A percentile compares a stretch with the other conserved stretches of the same genome.
Evolutionary conservation across 257 asterid genomes (phyloP).

Genomic region (Plantago elongata): DNA sequence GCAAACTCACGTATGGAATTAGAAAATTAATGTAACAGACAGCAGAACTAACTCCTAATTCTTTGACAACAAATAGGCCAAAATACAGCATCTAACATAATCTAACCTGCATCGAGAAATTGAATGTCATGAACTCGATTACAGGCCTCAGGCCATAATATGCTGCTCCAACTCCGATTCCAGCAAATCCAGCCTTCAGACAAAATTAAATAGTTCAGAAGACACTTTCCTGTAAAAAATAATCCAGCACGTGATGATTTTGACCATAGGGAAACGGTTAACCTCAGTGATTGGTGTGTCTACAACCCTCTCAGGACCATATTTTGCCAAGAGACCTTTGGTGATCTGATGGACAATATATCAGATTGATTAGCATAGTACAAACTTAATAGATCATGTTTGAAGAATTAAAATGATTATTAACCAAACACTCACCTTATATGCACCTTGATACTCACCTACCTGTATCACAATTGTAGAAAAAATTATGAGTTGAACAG

Average conservation of each 20-base stretch:
- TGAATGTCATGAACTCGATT: slow-evolving; percentile 79
- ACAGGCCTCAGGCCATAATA: slow-evolving; percentile 75
- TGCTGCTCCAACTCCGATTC: slow-evolving; percentile 88
- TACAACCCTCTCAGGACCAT: slow-evolving; percentile 79
- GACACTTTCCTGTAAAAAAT: slow-evolving; percentile 2
- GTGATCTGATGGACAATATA: slow-evolving; percentile 43
- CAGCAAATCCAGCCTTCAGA: slow-evolving; percentile 76
- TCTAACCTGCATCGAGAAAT: slow-evolving; percentile 84
- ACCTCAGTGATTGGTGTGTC: slow-evolving; percentile 95
- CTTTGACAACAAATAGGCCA: neutral
- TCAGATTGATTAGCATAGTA: slow-evolving; percentile 3
- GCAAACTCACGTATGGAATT: slow-evolving; percentile 6
- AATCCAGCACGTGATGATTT: neutral
- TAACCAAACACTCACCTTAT: slow-evolving; percentile 53
- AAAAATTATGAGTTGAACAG: slow-evolving; percentile 12
- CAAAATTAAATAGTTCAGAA: slow-evolving; percentile 7
- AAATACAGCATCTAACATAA: slow-evolving; percentile 15
- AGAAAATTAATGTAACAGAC: slow-evolving; percentile 5
- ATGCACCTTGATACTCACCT: slow-evolving; percentile 94
- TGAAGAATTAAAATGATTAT: neutral
- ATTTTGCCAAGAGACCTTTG: slow-evolving; percentile 73
- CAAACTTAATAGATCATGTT: neutral
- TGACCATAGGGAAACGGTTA: slow-evolving; percentile 14
- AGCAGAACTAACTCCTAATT: neutral
- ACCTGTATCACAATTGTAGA: slow-evolving; percentile 38